A percentile compares a stretch with the other conserved stretches of the same genome.
Conservation (phyloP, 192 early-diverging fungal species). For the Linnemannia zychae region DNA sequence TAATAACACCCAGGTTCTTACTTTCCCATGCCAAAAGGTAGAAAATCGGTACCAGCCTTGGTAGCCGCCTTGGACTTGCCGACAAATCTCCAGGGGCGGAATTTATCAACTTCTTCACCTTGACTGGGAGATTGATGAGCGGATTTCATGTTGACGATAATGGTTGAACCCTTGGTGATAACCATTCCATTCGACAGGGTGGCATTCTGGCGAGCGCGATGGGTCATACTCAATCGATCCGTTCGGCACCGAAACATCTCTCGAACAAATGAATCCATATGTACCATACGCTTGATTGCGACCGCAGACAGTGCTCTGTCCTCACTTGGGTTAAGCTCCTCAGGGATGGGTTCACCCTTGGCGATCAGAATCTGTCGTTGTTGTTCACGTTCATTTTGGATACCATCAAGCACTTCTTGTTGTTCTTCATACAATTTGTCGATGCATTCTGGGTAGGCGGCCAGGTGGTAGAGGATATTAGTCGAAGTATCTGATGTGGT, state of each 20-base stretch:
- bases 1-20: no score
- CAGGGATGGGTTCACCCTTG: conserved; percentile 27
- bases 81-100: conserved; percentile 60
- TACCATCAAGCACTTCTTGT: conserved; percentile 31
- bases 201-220: conserved; percentile 39
- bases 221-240: conserved; percentile 15
- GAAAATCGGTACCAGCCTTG: conserved; percentile 50
- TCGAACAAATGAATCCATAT: conserved; percentile 58
- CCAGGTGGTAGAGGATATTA: conserved; percentile 48
- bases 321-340: conserved; percentile 37
- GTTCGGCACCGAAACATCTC: conserved; percentile 54
- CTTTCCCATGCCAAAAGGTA: conserved; percentile 56
- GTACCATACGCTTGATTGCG: conserved; percentile 53
- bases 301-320: conserved; percentile 28
- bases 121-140: conserved; percentile 29
- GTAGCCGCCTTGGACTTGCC: conserved; percentile 36
- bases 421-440: conserved; percentile 54
- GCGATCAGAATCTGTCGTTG: conserved; percentile 10
- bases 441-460: conserved; percentile 34
- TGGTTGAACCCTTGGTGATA: conserved; percentile 37
- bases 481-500: conserved; percentile 46
- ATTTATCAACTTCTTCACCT: conserved; percentile 50
- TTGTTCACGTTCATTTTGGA: conserved; percentile 28
- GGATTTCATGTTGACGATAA: conserved; percentile 40
- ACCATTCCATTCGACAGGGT: conserved; percentile 48